Percentiles rank a stretch among this genome's conserved stretches.
Evolutionary conservation across 257 asterid genomes (phyloP).

Genomic region (Ophiorrhiza pumila): DNA sequence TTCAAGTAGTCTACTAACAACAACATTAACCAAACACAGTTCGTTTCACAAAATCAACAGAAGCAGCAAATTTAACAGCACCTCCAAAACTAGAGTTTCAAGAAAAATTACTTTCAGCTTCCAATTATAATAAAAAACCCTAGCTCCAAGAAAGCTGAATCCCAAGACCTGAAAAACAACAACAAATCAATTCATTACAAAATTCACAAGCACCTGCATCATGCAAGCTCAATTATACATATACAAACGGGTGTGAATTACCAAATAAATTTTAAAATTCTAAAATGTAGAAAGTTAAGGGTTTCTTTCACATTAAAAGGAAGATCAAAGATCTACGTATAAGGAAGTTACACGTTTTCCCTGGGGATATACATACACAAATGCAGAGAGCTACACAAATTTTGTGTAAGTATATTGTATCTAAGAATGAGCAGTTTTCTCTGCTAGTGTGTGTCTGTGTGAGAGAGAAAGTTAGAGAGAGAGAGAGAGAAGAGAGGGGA

Average conservation of each 20-base stretch:
- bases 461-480: constrained; percentile 5
- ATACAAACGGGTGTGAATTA: not conserved
- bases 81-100: not conserved
- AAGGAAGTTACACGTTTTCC: not conserved
- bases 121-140: not conserved
- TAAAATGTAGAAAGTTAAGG: too few species aligned
- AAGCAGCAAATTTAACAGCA: not conserved
- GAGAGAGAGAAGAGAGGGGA: not conserved
- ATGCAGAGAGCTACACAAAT: not conserved
- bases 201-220: not conserved
- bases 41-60: not conserved
- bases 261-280: not conserved
- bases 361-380: too few species aligned
- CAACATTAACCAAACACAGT: not conserved
- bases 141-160: constrained; percentile 3
- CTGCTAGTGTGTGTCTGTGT: not conserved
- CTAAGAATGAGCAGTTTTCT: not conserved
- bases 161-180: not conserved
- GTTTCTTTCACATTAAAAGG: not conserved
- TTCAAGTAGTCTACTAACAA: not conserved
- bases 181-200: not conserved
- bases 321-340: not conserved
- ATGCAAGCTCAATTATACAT: constrained; percentile 6
- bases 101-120: not conserved
- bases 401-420: too few species aligned